Conservation (phyloP, 331 rosid species). For the Quercus tomentella region DNA sequence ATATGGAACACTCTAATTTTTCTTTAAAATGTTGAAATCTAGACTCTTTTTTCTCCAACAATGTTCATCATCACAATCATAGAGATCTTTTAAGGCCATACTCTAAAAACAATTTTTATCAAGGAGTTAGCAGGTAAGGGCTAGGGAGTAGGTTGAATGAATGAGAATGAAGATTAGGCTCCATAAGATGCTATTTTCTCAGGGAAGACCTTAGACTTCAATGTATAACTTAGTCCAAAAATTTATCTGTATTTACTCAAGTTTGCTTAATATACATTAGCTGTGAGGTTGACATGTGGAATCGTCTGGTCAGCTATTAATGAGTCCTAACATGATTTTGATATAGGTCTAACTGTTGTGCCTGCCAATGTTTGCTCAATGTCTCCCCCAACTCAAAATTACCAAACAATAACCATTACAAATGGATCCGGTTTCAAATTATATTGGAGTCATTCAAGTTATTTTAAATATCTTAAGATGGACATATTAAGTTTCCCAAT, state of each 20-base stretch:
- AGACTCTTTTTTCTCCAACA: no score
- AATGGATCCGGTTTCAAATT: background rate
- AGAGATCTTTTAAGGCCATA: no score
- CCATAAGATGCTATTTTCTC: no score
- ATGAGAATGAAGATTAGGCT: no score
- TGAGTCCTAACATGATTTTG: conserved; percentile 24
- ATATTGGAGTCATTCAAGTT: background rate
- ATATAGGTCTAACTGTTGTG: conserved; percentile 33
- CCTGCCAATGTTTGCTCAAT: conserved; percentile 18
- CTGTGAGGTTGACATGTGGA: conserved; percentile 10
- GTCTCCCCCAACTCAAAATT: conserved; percentile 25
- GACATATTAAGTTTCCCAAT: background rate
- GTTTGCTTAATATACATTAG: background rate
- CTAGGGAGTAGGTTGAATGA: no score
- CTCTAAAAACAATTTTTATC: no score
- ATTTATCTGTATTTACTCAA: background rate
- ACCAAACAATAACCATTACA: conserved; percentile 7
- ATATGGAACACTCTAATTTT: no score
- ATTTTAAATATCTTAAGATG: background rate
- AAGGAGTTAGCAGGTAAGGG: no score
- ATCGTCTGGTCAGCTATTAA: conserved; percentile 14
- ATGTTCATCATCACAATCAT: no score
- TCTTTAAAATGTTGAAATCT: no score
- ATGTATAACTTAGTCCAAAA: background rate
- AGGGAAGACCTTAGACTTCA: no score